These are phyloP conservation scores for Fusarium continuum DNA, from an alignment of 2,329 filamentous ascomycete species.

Conservation along the genomic window DNA sequence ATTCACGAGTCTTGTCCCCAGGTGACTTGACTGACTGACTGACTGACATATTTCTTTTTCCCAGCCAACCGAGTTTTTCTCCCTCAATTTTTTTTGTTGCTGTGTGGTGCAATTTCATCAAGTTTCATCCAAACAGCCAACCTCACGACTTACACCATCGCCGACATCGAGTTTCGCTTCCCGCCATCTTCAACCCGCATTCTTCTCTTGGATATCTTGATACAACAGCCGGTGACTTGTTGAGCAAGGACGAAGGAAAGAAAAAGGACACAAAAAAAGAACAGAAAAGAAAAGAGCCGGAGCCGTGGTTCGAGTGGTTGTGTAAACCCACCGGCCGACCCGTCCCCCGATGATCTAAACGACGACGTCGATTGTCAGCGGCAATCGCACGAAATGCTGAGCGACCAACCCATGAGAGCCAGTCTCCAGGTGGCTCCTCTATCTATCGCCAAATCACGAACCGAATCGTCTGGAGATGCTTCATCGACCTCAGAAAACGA, in stretches of 20 bases:
- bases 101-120: constrained; percentile 19
- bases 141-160: constrained; percentile 34
- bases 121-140: constrained; percentile 4
- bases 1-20: constrained; percentile 20
- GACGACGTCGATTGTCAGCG: constrained; percentile 35
- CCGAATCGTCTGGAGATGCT: constrained; percentile 44
- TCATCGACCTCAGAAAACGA: constrained; percentile 45
- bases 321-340: constrained; percentile 30
- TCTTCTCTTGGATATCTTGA: constrained; percentile 38
- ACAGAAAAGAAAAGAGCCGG: constrained; percentile 14
- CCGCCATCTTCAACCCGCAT: neutral
- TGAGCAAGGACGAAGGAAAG: constrained; percentile 5
- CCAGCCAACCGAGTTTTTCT: constrained; percentile 34
- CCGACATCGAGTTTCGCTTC: constrained; percentile 6
- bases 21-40: constrained; percentile 17
- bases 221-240: neutral
- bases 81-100: constrained; percentile 19
- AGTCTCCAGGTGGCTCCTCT: constrained; percentile 71
- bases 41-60: constrained; percentile 32
- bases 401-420: constrained; percentile 59
- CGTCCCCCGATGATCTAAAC: constrained; percentile 46
- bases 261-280: neutral
- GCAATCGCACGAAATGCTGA: constrained; percentile 51
- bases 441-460: constrained; percentile 57
- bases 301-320: constrained; percentile 35